These are phyloP conservation scores for Aureobasidium musti DNA, from an alignment of 2,329 filamentous ascomycete genomes.

Conservation along the genomic window DNA sequence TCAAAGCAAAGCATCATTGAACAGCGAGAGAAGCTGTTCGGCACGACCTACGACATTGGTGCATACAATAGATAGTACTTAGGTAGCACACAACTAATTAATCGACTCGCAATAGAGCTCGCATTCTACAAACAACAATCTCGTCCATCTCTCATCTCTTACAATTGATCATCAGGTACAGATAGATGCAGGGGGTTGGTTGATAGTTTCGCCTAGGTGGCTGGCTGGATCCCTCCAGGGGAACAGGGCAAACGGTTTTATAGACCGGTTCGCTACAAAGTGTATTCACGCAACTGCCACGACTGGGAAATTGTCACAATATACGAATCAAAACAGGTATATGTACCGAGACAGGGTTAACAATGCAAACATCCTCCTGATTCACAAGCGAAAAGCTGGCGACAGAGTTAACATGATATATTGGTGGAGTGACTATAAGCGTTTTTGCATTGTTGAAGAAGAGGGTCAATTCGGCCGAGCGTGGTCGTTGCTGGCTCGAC, in stretches of 20 bases:
- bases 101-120: slow-evolving; percentile 24
- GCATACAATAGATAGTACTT: slow-evolving; percentile 28
- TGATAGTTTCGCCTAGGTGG: slow-evolving; percentile 8
- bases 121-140: slow-evolving; percentile 3
- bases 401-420: neutral
- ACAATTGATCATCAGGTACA: slow-evolving; percentile 23
- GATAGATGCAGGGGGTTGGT: slow-evolving; percentile 25
- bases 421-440: neutral
- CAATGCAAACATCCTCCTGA: neutral
- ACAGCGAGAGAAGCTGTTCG: slow-evolving; percentile 3
- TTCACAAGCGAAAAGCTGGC: neutral
- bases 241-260: slow-evolving; percentile 23
- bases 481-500: neutral
- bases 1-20: slow-evolving; percentile 1
- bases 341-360: slow-evolving; percentile 21
- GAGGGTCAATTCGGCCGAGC: neutral
- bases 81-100: slow-evolving; percentile 25
- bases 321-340: neutral
- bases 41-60: slow-evolving; percentile 26
- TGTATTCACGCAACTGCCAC: slow-evolving; percentile 20
- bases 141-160: neutral
- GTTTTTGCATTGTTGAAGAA: neutral
- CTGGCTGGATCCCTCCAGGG: slow-evolving; percentile 19
- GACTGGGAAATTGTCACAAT: slow-evolving; percentile 27
- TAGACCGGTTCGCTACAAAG: slow-evolving; percentile 14